Evolutionary conservation across 1,139 yeast genomes (phyloP).

Genomic region (Pneumocystis canis): DNA sequence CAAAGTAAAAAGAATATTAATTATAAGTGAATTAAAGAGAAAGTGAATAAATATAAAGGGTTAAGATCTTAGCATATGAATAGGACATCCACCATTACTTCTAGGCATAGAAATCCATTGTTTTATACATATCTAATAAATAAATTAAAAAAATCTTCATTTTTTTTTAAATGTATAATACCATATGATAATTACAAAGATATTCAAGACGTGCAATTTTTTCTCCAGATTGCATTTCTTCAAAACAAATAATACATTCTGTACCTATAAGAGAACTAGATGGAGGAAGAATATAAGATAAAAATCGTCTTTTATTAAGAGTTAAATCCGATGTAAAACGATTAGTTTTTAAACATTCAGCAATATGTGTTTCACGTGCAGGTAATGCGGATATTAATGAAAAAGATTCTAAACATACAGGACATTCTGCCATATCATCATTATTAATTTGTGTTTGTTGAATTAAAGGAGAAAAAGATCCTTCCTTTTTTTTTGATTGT

Average conservation of each 20-base stretch:
- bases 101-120: constrained; percentile 4
- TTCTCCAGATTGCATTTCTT: constrained; percentile 71
- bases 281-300: constrained; percentile 6
- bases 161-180: constrained; percentile 18
- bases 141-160: neutral
- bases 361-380: constrained; percentile 53
- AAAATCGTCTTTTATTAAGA: neutral
- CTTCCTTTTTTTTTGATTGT: neutral
- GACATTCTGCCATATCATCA: constrained; percentile 16
- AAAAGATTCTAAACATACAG: constrained; percentile 16
- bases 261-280: constrained; percentile 26
- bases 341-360: constrained; percentile 41
- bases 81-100: constrained; percentile 6
- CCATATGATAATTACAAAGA: constrained; percentile 71
- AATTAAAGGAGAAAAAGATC: constrained; percentile 4
- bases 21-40: neutral
- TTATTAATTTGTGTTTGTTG: constrained; percentile 8
- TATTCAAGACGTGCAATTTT: constrained; percentile 88
- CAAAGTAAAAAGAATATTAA: neutral
- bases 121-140: neutral
- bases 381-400: constrained; percentile 29
- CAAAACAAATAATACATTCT: constrained; percentile 90
- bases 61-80: constrained; percentile 2
- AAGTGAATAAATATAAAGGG: neutral
- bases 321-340: neutral